phyloP scores from a whole-genome alignment of 306 rosid genomes.

The Argentina anserina region DNA sequence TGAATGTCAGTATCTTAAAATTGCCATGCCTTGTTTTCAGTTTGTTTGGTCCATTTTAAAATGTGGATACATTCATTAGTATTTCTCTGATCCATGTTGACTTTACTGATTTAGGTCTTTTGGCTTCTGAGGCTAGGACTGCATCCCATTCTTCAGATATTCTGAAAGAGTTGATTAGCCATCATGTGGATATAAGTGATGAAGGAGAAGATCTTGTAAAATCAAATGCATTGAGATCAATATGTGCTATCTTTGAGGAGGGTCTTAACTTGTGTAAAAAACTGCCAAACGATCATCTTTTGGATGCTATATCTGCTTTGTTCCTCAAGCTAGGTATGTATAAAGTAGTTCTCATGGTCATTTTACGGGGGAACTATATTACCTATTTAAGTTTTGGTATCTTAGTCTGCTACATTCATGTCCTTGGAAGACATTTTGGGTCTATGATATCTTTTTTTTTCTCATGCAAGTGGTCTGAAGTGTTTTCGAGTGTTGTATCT shows the following conservation, averaged over 20 bases:
- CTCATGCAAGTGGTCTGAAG: not conserved
- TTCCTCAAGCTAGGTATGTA: slow-evolving; percentile 71
- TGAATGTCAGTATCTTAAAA: not conserved
- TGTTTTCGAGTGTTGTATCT: not conserved
- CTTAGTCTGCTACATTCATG: not conserved
- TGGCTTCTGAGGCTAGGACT: slow-evolving; percentile 50
- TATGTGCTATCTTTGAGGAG: slow-evolving; percentile 60
- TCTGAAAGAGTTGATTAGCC: slow-evolving; percentile 57
- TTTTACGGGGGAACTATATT: not conserved
- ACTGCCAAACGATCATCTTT: slow-evolving; percentile 55
- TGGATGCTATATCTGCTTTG: slow-evolving; percentile 66
- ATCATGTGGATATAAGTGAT: slow-evolving; percentile 35
- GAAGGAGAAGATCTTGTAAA: slow-evolving; percentile 36
- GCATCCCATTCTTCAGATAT: slow-evolving; percentile 66
- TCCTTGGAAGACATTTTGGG: not conserved
- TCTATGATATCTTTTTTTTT: not conserved
- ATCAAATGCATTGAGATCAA: slow-evolving; percentile 45
- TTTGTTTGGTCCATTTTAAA: not conserved
- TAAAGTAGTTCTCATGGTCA: slow-evolving; percentile 3
- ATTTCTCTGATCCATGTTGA: slow-evolving; percentile 35
- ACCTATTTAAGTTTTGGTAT: not conserved
- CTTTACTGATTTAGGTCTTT: slow-evolving; percentile 58
- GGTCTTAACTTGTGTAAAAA: slow-evolving; percentile 49
- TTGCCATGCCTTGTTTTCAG: not conserved
- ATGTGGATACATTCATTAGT: not conserved